Evolutionary conservation across 208 protist species (phyloP).

Genomic region (Acanthamoeba divionensis): DNA sequence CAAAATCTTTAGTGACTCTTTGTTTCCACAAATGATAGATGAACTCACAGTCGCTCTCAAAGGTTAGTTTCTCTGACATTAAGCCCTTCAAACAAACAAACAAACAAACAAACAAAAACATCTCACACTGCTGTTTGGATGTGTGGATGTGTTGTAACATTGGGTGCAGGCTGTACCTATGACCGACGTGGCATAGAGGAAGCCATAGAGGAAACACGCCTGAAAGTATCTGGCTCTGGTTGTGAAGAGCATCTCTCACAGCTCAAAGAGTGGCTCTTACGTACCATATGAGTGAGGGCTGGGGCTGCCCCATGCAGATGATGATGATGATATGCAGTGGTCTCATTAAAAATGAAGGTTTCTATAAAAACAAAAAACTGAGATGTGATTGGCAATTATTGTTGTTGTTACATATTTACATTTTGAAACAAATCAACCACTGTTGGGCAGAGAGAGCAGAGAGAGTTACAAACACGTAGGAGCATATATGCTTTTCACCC

Average conservation of each 20-base stretch:
- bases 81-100: not conserved
- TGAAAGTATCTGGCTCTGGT: not conserved
- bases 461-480: no score
- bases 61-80: not conserved
- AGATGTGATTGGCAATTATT: no score
- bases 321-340: no score
- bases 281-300: no score
- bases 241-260: not conserved
- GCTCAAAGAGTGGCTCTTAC: constrained; percentile 38
- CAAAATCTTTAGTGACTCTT: constrained; percentile 41
- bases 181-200: not conserved
- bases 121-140: not conserved
- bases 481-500: no score
- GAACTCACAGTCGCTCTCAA: not conserved
- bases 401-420: no score
- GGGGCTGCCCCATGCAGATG: no score
- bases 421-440: no score
- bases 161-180: not conserved
- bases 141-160: not conserved
- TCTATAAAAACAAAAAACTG: no score
- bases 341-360: no score
- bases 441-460: no score
- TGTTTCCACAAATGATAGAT: constrained; percentile 42
- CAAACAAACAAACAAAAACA: not conserved
- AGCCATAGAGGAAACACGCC: not conserved